phyloP scores from a whole-genome alignment of 2,329 filamentous ascomycete genomes.

The Pseudopyricularia cyperi region DNA sequence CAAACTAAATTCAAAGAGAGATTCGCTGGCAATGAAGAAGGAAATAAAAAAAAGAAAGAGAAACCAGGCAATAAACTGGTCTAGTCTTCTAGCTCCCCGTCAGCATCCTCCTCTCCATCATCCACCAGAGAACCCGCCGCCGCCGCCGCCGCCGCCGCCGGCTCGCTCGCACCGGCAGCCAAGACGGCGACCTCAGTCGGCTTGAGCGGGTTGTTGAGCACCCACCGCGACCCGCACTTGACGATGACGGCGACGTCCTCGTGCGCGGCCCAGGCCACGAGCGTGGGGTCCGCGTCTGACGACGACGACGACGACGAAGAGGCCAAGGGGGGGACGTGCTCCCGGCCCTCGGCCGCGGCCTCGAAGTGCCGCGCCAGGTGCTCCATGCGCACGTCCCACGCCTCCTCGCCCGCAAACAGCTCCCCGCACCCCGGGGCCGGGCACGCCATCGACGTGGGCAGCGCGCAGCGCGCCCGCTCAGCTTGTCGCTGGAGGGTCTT shows the following conservation, averaged over 20 bases:
- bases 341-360: slow-evolving; percentile 20
- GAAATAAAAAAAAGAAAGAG: background rate
- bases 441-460: slow-evolving; percentile 49
- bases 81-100: background rate
- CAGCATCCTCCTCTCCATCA: background rate
- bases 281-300: slow-evolving; percentile 19
- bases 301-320: slow-evolving; percentile 15
- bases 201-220: slow-evolving; percentile 11
- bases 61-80: too few relatives aligned
- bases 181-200: slow-evolving; percentile 2
- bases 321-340: slow-evolving; percentile 7
- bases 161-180: background rate
- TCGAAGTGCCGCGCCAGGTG: slow-evolving; percentile 75
- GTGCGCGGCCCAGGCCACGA: slow-evolving; percentile 24
- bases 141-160: background rate
- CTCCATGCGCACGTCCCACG: slow-evolving; percentile 80
- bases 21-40: background rate
- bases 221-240: slow-evolving; percentile 4
- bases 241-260: slow-evolving; percentile 22
- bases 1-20: background rate
- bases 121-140: too few relatives aligned
- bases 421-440: slow-evolving; percentile 44
- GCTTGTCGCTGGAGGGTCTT: slow-evolving; percentile 43
- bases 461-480: slow-evolving; percentile 40
- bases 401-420: slow-evolving; percentile 45